Conservation (phyloP, 2,329 filamentous ascomycete genomes). For the Allantophomopsis lycopodina region DNA sequence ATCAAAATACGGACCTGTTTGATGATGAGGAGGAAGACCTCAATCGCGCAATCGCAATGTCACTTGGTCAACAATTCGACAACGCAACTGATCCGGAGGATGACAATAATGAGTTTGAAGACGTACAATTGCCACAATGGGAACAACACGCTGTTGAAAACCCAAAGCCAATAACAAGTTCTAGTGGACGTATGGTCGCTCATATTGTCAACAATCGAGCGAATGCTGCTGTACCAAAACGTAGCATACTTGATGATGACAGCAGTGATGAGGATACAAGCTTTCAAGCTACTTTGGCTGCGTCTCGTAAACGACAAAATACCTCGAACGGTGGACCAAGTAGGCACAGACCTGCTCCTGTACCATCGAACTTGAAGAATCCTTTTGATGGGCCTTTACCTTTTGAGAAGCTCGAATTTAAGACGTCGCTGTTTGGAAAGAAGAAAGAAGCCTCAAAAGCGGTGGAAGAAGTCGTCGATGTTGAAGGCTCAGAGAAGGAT, state of each 20-base stretch:
- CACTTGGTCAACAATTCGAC: slow-evolving; percentile 51
- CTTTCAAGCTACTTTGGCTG: slow-evolving; percentile 60
- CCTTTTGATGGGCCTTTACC: slow-evolving; percentile 72
- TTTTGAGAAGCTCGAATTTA: slow-evolving; percentile 74
- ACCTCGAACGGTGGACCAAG: slow-evolving; percentile 18
- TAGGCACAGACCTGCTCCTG: slow-evolving; percentile 17
- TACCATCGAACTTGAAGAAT: slow-evolving; percentile 40
- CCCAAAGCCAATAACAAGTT: slow-evolving; percentile 34
- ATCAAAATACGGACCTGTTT: slow-evolving; percentile 21
- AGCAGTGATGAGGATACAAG: slow-evolving; percentile 69
- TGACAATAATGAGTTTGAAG: slow-evolving; percentile 30
- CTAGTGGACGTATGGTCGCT: slow-evolving; percentile 49
- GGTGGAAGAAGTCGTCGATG: slow-evolving; percentile 9
- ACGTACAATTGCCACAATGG: slow-evolving; percentile 38
- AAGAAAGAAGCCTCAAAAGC: slow-evolving; percentile 16
- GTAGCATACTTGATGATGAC: slow-evolving; percentile 20
- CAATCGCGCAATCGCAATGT: slow-evolving; percentile 71
- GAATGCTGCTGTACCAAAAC: slow-evolving; percentile 41
- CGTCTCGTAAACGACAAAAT: slow-evolving; percentile 47
- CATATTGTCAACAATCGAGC: slow-evolving; percentile 63
- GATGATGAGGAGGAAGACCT: slow-evolving; percentile 62
- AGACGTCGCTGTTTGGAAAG: slow-evolving; percentile 41
- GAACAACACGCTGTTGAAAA: slow-evolving; percentile 36
- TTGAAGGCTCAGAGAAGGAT: slow-evolving; percentile 13
- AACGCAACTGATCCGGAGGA: slow-evolving; percentile 20